Evolutionary conservation across 805 yeast genomes (phyloP), one percentile per base, ranked within the genome.

Genomic region (Yarrowia keelungensis): DNA sequence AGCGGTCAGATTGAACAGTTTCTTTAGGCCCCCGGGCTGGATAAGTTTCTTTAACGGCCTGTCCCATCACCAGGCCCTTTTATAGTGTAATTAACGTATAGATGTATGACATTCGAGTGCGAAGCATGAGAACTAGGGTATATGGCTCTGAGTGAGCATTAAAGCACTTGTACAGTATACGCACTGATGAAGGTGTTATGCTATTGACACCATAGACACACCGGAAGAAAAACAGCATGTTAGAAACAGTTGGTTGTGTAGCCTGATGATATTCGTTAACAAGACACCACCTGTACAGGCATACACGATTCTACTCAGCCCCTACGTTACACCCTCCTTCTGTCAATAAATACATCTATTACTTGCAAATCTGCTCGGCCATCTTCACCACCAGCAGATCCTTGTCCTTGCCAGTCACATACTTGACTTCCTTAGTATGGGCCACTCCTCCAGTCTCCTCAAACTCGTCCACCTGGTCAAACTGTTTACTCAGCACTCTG

Each of bases 401-500:
- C 51, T 42, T 51, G n/a, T 66, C 65, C 35, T 66, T 54, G 16
- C 65, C 49, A 0, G 51, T 12, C 5, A 66, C 65, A 8, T 42
- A 42, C 35, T 32, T 41, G 36, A 53, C 64, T 36, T 64, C 39
- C 71, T 74, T 36, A 9, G 45, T 36, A 26, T 26, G 32, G 22
- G 54, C 36, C 15, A 26, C 67, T 26, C 59, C 59, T 53, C 59
- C 59, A 5, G 67, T 38, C 45, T 62, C 67, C 15, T 62, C 67
- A n/a, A 47, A 47, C 38, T 39, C 47, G 12, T 62, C 67, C 54
- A 49, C 56, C 67, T 62, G 67, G 39, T 62, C 56, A 16, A 75
- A 71, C 42, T 72, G 72, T 22, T 75, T 72, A n/a, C 79, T 79
- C 22, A 83, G 72, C 3, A 70, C 68, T 16, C 73, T 72, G 19